Conservation (phyloP, 352 stramenopile genomes). For the Phytopythium mirpurense region DNA sequence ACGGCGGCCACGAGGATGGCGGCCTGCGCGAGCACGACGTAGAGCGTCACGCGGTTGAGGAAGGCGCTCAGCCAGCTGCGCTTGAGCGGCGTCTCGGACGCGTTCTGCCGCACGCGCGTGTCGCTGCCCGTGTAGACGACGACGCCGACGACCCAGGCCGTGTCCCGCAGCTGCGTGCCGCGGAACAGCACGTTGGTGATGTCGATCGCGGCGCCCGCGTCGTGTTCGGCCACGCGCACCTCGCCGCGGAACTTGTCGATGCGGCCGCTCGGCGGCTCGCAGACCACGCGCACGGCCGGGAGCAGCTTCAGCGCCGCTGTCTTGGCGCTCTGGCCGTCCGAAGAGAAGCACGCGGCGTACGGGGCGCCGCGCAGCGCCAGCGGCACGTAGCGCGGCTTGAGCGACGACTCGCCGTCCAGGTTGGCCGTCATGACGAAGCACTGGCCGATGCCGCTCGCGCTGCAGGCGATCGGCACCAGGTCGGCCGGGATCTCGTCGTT, state of each 20-base stretch:
- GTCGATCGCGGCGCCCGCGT: conserved; percentile 31
- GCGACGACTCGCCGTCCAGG: conserved; percentile 85
- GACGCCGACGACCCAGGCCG: conserved; percentile 57
- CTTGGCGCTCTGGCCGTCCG: conserved; percentile 21
- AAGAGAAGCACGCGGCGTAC: conserved; percentile 17
- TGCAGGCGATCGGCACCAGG: conserved; percentile 55
- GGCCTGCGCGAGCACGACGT: conserved; percentile 69
- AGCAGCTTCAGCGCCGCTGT: conserved; percentile 11
- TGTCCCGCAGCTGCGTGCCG: conserved; percentile 68
- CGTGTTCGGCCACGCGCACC: conserved; percentile 23
- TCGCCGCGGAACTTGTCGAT: conserved; percentile 86
- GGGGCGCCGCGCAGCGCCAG: conserved; percentile 21
- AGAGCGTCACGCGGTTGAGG: conserved; percentile 81
- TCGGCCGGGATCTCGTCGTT: conserved; percentile 72
- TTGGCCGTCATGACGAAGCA: conserved; percentile 86
- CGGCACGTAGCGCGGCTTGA: conserved; percentile 75
- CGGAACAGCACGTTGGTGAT: conserved; percentile 71
- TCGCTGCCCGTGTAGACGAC: conserved; percentile 87
- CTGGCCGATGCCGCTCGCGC: conserved; percentile 35
- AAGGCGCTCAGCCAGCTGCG: conserved; percentile 62
- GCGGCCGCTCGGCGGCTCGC: conserved; percentile 39
- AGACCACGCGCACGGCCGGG: conserved; percentile 19
- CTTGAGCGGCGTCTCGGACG: conserved; percentile 69
- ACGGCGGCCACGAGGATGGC: conserved; percentile 44
- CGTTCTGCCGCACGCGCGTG: conserved; percentile 84